Evolutionary conservation across 2,329 filamentous ascomycete species (phyloP), one percentile per base, ranked within the genome.

Genomic region (Herpotrichia juniperi): DNA sequence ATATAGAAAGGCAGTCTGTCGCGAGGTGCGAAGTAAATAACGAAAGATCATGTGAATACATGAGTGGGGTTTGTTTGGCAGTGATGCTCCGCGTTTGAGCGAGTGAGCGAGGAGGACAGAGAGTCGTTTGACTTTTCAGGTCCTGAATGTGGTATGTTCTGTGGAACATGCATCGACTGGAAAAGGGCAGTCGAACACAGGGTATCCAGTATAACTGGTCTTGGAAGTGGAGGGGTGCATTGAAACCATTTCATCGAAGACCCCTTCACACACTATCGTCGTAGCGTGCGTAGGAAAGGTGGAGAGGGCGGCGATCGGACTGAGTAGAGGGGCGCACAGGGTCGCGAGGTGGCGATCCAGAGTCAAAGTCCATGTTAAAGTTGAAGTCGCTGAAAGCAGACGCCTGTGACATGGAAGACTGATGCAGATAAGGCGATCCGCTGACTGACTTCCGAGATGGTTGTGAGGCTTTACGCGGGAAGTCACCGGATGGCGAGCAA

Each of bases 381-480:
- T 42, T 46, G 42, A 74, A 74, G 35, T 64, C 42, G 37, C 37
- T 59, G 54, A 74, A 74, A 14, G 70, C 68, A 7, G 71, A 74
- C 14, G 69, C 61, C 56, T 75, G 70, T 1, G 68, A 72, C 59
- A 73, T 66, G 16, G 68, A 72, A 45, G 72, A 72, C 45, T 74
- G 69, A 48, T 74, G 72, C 37, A 67, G 63, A 44, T 68, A 62
- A 46, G 64, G 60, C 32, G 46, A 47, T 14, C 52, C 54, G 7
- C 47, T 48, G 19, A 63, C 63, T 2, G 70, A 71, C 39, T 61
- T 68, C 52, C 61, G 64, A 37, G 68, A 69, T 10, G 58, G 55
- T 42, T 58, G 59, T 17, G 69, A 66, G 11, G 54, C 59, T 50
- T 50, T 30, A 14, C 64, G 48, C 21, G 59, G 60, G 54, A 65